phyloP scores from a whole-genome alignment of 305 asterid species.

The Fraxinus xanthoxyloides region DNA sequence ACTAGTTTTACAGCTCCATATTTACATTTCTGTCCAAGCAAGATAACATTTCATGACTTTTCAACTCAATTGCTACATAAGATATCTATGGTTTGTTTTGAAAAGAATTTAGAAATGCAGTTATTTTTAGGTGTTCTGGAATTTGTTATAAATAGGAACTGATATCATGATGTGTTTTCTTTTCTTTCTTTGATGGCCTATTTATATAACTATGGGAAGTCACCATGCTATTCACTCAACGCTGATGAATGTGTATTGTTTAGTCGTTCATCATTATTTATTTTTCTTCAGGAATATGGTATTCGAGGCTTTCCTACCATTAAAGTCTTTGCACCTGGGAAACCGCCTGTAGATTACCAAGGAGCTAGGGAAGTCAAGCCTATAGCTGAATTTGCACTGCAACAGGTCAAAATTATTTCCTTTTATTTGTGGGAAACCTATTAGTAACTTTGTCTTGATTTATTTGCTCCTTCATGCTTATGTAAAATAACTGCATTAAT shows the following conservation, averaged over 20 bases:
- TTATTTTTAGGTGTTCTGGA: background rate
- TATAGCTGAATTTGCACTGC: slow-evolving; percentile 62
- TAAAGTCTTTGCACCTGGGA: slow-evolving; percentile 89
- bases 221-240: background rate
- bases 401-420: slow-evolving; percentile 50
- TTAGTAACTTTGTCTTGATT: background rate
- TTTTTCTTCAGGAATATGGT: slow-evolving; percentile 70
- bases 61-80: background rate
- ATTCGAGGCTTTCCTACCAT: slow-evolving; percentile 92
- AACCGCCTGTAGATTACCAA: slow-evolving; percentile 80
- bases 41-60: background rate
- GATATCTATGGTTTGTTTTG: background rate
- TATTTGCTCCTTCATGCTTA: background rate
- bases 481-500: background rate
- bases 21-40: slow-evolving; percentile 1
- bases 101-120: background rate
- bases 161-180: slow-evolving; percentile 3
- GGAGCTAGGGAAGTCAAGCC: slow-evolving; percentile 93
- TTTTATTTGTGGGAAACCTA: background rate
- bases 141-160: background rate
- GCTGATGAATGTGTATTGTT: background rate
- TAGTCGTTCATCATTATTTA: slow-evolving; percentile 6
- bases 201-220: background rate
- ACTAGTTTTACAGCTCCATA: background rate
- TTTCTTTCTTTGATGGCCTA: background rate